Conservation (phyloP, 805 yeast species). For the Wickerhamomyces hampshirensis region DNA sequence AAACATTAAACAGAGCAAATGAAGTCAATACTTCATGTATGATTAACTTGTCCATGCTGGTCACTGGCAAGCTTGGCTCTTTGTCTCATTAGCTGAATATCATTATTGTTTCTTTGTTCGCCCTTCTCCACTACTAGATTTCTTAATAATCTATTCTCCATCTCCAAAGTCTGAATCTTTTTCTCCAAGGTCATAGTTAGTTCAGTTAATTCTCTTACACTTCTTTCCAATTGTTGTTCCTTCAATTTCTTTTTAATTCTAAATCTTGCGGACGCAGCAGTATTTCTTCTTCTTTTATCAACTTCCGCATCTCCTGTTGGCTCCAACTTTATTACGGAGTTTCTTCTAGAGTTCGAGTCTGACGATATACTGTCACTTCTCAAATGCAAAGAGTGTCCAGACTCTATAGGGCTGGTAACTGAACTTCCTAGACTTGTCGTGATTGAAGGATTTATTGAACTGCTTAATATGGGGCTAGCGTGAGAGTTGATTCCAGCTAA, state of each 20-base stretch:
- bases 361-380: background rate
- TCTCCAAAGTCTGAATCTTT: conserved; percentile 77
- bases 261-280: conserved; percentile 93
- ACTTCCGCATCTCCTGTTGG: conserved; percentile 36
- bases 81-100: conserved; percentile 47
- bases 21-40: background rate
- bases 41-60: conserved; percentile 2
- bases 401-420: no score
- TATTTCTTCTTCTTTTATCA: conserved; percentile 81
- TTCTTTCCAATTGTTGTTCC: conserved; percentile 86
- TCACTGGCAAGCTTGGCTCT: conserved; percentile 31
- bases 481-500: background rate
- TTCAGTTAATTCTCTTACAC: conserved; percentile 67
- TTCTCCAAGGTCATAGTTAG: conserved; percentile 60
- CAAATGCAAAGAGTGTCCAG: no score
- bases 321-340: conserved; percentile 8
- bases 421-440: no score
- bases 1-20: background rate
- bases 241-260: conserved; percentile 86
- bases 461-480: background rate
- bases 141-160: conserved; percentile 86
- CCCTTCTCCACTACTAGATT: conserved; percentile 81
- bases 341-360: background rate
- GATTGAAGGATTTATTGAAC: background rate
- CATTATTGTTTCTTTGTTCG: conserved; percentile 45